A percentile compares a stretch with the other conserved stretches of the same genome.
These are phyloP conservation scores for Cucurbita pepo DNA, from an alignment of 306 rosid genomes.

Conservation along the genomic window DNA sequence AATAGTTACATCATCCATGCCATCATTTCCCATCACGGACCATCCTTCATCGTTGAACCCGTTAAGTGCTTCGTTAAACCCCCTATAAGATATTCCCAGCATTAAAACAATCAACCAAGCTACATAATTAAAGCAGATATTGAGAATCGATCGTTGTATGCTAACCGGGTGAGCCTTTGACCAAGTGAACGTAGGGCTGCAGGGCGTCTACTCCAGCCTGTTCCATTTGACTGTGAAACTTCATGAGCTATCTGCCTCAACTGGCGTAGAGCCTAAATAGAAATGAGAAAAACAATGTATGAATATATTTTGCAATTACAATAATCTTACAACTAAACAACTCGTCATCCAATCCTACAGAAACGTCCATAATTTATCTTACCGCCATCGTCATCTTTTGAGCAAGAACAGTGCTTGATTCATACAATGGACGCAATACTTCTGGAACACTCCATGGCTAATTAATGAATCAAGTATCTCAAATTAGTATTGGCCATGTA, in stretches of 20 bases:
- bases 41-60: conserved; percentile 97
- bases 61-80: conserved; percentile 92
- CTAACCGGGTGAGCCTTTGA: conserved; percentile 84
- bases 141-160: not conserved
- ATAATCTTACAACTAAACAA: not conserved
- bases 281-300: not conserved
- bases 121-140: not conserved
- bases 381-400: conserved; percentile 97
- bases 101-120: conserved; percentile 8
- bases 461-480: conserved; percentile 2
- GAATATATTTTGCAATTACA: not conserved
- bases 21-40: conserved; percentile 88
- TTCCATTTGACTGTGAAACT: conserved; percentile 74
- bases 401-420: conserved; percentile 77
- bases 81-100: conserved; percentile 37
- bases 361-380: conserved; percentile 7
- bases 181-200: conserved; percentile 81
- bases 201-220: conserved; percentile 95
- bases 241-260: conserved; percentile 88
- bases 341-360: not conserved
- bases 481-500: not conserved
- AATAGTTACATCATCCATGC: conserved; percentile 81
- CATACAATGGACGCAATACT: conserved; percentile 84
- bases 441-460: conserved; percentile 98
- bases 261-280: conserved; percentile 69